Conservation (phyloP, 257 asterid species). For the Petrea volubilis region DNA sequence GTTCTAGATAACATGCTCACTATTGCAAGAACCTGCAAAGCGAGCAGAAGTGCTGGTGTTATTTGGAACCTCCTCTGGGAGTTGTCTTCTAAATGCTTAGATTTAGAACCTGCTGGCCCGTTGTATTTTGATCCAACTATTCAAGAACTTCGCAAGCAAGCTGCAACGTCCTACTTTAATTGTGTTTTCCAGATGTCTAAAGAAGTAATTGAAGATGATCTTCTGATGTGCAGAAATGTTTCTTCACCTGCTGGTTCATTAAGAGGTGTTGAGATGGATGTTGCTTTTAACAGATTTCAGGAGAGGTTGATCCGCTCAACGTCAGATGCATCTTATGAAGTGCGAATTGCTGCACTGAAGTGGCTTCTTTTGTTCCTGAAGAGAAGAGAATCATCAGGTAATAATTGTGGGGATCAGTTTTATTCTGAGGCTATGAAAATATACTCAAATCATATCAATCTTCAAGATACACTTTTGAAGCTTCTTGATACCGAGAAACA, state of each 20-base stretch:
- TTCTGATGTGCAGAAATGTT: constrained; percentile 28
- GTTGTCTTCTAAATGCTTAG: constrained; percentile 73
- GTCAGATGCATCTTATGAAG: constrained; percentile 83
- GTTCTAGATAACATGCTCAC: constrained; percentile 81
- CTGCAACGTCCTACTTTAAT: constrained; percentile 80
- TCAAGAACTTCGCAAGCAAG: constrained; percentile 86
- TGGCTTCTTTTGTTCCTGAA: constrained; percentile 77
- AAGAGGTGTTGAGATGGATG: constrained; percentile 41
- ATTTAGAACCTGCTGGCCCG: constrained; percentile 46
- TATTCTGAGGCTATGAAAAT: constrained; percentile 42
- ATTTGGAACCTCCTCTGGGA: constrained; percentile 74
- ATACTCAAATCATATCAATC: constrained; percentile 51
- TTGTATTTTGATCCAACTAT: constrained; percentile 72
- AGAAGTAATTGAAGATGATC: constrained; percentile 53
- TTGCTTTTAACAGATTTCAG: constrained; percentile 46
- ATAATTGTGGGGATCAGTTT: constrained; percentile 29
- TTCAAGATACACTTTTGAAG: constrained; percentile 57
- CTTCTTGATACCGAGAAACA: constrained; percentile 74
- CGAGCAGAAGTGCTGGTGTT: constrained; percentile 43
- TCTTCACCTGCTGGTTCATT: constrained; percentile 43
- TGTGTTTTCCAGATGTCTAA: constrained; percentile 65
- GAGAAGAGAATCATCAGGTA: constrained; percentile 36
- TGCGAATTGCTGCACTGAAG: constrained; percentile 76
- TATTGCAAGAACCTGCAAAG: constrained; percentile 65
- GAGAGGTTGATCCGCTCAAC: constrained; percentile 59